Conservation (phyloP, 352 stramenopile species). For the Phytophthora pisi region DNA sequence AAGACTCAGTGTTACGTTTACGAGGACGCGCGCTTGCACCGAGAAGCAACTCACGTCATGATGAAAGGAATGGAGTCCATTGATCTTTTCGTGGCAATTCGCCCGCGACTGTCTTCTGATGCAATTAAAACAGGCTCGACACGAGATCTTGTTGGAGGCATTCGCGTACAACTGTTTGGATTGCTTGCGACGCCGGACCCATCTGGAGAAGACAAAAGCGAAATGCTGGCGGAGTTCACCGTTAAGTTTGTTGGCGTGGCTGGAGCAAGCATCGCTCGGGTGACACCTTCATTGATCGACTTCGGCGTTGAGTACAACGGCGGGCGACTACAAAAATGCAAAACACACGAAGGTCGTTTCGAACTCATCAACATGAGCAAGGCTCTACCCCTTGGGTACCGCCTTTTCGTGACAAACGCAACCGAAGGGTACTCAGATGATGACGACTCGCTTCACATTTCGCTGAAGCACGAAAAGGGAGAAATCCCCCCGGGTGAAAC, state of each 20-base stretch:
- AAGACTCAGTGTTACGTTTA: conserved; percentile 92
- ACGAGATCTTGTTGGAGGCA: conserved; percentile 84
- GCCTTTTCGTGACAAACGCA: conserved; percentile 69
- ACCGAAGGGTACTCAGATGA: conserved; percentile 80
- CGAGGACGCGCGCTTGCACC: conserved; percentile 71
- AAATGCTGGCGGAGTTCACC: conserved; percentile 87
- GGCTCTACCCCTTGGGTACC: conserved; percentile 73
- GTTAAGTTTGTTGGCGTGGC: conserved; percentile 89
- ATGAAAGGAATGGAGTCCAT: conserved; percentile 66
- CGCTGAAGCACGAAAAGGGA: conserved; percentile 73
- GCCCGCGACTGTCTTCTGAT: conserved; percentile 77
- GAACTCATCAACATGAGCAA: conserved; percentile 87
- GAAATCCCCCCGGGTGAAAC: conserved; percentile 70
- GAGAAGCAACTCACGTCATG: conserved; percentile 76
- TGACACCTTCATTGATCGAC: conserved; percentile 69
- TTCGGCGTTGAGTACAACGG: conserved; percentile 81
- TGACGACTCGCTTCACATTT: conserved; percentile 72
- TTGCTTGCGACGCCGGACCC: conserved; percentile 18
- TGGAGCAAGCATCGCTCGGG: conserved; percentile 76
- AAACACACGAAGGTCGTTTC: conserved; percentile 72
- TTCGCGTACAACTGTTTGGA: conserved; percentile 86
- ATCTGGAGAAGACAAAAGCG: conserved; percentile 55
- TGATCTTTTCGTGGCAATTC: conserved; percentile 83
- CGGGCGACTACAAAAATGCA: conserved; percentile 43
- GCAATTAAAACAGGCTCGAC: conserved; percentile 80